These are phyloP conservation scores for Colletotrichum tropicicola DNA, from an alignment of 2,329 filamentous ascomycete species.

Conservation along the genomic window DNA sequence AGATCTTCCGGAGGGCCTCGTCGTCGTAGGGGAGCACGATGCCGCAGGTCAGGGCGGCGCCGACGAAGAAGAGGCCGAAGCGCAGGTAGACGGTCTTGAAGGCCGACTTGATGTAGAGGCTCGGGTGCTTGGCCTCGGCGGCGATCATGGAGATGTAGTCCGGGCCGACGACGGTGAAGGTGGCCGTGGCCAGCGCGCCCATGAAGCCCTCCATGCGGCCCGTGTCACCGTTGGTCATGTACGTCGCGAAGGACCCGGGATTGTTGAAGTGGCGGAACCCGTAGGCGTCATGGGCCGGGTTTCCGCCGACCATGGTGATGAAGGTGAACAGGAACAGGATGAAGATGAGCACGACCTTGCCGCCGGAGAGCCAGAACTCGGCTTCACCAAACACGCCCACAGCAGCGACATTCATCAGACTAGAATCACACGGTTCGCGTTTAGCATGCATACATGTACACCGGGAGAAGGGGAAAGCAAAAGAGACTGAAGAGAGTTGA, in stretches of 20 bases:
- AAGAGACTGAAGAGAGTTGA: background rate
- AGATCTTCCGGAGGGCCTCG: conserved; percentile 59
- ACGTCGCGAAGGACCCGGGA: conserved; percentile 28
- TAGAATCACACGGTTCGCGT: conserved; percentile 22
- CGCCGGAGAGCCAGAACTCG: conserved; percentile 64
- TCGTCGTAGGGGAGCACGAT: conserved; percentile 75
- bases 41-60: conserved; percentile 72
- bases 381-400: conserved; percentile 59
- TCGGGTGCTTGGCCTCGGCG: conserved; percentile 71
- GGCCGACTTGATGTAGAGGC: conserved; percentile 67
- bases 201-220: conserved; percentile 79
- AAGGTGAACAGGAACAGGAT: conserved; percentile 73
- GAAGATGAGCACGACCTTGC: conserved; percentile 64
- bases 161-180: conserved; percentile 71
- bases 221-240: conserved; percentile 55
- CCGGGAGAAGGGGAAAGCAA: background rate
- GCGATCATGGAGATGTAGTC: conserved; percentile 74
- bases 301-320: conserved; percentile 39
- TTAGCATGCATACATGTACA: conserved; percentile 27
- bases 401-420: conserved; percentile 32
- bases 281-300: conserved; percentile 35
- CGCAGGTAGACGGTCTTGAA: conserved; percentile 70
- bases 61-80: conserved; percentile 56
- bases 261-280: conserved; percentile 33
- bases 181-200: conserved; percentile 72